phyloP scores from a whole-genome alignment of 2,329 filamentous ascomycete species.

The Metarhizium sp. region DNA sequence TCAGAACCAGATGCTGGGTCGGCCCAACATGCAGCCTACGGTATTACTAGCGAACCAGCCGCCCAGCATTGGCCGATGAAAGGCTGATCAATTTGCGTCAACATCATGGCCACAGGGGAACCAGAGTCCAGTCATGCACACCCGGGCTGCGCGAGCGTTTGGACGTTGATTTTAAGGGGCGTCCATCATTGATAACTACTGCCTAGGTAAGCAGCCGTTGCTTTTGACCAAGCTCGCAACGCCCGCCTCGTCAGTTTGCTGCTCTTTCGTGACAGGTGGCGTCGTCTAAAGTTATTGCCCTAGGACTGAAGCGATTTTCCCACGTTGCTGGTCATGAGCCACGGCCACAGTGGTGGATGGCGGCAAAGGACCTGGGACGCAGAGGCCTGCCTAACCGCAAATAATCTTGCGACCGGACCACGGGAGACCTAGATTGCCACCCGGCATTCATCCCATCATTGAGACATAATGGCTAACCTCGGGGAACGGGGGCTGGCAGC shows the following conservation, averaged over 20 bases:
- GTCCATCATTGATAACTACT: too few relatives aligned
- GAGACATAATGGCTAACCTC: neutral
- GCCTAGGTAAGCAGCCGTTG: neutral
- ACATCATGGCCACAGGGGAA: neutral
- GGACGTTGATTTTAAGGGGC: too few relatives aligned
- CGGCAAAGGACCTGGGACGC: too few relatives aligned
- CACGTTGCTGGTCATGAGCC: too few relatives aligned
- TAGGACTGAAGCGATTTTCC: too few relatives aligned
- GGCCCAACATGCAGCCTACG: neutral
- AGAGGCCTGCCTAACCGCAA: too few relatives aligned
- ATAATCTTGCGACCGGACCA: neutral
- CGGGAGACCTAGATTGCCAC: neutral
- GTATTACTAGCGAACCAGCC: neutral
- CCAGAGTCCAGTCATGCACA: neutral
- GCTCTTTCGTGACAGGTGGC: neutral
- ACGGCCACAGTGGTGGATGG: neutral
- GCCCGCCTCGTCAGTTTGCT: neutral
- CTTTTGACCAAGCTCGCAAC: neutral
- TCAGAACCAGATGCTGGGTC: neutral
- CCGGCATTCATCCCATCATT: neutral
- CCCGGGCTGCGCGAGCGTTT: too few relatives aligned
- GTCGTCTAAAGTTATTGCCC: too few relatives aligned
- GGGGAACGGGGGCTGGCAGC: too few relatives aligned
- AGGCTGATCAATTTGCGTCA: neutral
- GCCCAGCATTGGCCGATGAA: neutral